Evolutionary conservation across 192 early-diverging fungal genomes (phyloP), one percentile per base, ranked within the genome.

Genomic region (Coemansia sp.): DNA sequence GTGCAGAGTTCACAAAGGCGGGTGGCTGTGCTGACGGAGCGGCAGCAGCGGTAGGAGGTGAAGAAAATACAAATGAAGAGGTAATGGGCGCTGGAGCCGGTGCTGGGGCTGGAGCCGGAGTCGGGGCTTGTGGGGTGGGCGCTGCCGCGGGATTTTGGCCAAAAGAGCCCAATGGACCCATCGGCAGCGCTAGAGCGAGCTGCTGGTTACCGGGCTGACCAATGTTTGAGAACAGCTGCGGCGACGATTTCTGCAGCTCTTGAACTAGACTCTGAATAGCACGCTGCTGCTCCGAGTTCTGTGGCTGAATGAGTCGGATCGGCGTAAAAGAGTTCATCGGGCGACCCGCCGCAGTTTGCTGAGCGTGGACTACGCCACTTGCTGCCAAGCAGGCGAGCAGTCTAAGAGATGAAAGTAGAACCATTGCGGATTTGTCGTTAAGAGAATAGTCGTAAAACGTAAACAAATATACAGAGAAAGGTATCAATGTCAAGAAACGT

Each of bases 251-350:
- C 43, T 73, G 68, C n/a, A 79, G 68, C 68, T 79, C 77, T 13
- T 79, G 71, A 3, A 79, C 68, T 5, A 79, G 58, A 13, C 62
- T 79, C 33, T 79, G 72, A 34, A 79, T 79, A 18, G 77, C 72
- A 42, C 69, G 71, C 38, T 73, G 64, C 58, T 79, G 77, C 35
- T 79, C 77, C 14, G 68, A 57, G 2, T 69, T 72, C 35, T 79
- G 77, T 3, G 77, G 43, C 62, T 79, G 77, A 42, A 79, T 79
- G 13, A 79, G 57, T 7, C 77, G 67, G 57, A 79, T 70, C 13
- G 77, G 77, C n/a, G 77, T 69, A 47, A 77, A 72, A 16, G 62
- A 41, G 42, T 50, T 61, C 21, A 68, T 55, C 12, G 57, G 33
- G 3, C 42, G 61, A 11, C 50, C 63, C 7, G 33, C 34, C 20